phyloP scores from a whole-genome alignment of 2,329 filamentous ascomycete genomes.

The Magnaporthales sp. region DNA sequence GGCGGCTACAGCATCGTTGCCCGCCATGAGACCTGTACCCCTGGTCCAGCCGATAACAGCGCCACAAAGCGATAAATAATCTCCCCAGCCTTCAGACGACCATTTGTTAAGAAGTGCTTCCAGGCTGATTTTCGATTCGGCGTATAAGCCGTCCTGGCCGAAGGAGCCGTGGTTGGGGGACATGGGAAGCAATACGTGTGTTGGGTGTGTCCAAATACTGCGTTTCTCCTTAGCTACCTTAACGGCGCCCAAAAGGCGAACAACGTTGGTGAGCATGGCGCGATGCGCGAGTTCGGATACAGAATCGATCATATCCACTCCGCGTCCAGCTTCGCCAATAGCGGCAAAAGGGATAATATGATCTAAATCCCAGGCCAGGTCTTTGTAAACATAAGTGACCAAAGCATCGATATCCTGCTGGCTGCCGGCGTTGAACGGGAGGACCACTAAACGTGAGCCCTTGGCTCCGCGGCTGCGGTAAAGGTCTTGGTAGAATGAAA shows the following conservation, averaged over 20 bases:
- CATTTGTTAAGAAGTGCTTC: constrained; percentile 98
- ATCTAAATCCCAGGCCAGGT: not conserved
- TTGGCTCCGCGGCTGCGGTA: not conserved
- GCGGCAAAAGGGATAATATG: constrained; percentile 3
- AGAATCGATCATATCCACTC: not conserved
- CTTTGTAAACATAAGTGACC: not conserved
- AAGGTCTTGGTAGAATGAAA: not conserved
- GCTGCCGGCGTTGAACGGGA: not conserved
- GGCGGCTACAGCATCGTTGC: constrained; percentile 29
- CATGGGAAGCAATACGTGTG: constrained; percentile 24
- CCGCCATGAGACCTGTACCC: constrained; percentile 70
- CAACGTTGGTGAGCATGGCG: constrained; percentile 4
- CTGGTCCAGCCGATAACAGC: constrained; percentile 99
- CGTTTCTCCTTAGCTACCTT: not conserved
- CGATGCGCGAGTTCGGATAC: constrained; percentile 1
- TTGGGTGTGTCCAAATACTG: constrained; percentile 8
- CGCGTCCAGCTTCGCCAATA: not conserved
- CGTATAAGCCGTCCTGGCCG: constrained; percentile 35
- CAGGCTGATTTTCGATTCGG: constrained; percentile 92
- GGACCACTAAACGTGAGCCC: not conserved
- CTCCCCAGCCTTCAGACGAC: constrained; percentile 95
- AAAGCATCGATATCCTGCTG: not conserved
- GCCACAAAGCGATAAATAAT: constrained; percentile 96
- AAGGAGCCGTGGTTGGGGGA: constrained; percentile 28
- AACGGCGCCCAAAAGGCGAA: not conserved